These are phyloP conservation scores for Acanthamoeba lugdunensis DNA, from an alignment of 208 protist genomes.

Conservation along the genomic window DNA sequence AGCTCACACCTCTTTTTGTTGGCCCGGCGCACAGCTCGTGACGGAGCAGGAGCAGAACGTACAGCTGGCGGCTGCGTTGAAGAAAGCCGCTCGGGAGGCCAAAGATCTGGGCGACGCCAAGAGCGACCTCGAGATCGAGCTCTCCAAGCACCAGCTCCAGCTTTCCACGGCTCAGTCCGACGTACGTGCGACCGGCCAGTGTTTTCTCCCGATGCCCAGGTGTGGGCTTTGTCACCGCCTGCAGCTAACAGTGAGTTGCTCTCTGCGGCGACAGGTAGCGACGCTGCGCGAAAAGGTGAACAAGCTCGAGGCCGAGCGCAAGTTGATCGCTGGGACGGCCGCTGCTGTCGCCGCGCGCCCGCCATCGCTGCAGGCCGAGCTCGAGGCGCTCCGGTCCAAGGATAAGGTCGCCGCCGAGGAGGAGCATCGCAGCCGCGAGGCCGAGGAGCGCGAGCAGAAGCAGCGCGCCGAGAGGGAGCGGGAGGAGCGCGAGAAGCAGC, in stretches of 20 bases:
- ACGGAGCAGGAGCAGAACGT: background rate
- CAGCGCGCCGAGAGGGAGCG: background rate
- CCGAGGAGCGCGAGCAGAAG: background rate
- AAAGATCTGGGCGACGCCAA: slow-evolving; percentile 6
- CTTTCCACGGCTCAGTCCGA: background rate
- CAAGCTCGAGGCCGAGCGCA: slow-evolving; percentile 18
- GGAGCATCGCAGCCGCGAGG: background rate
- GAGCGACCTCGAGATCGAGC: slow-evolving; percentile 30
- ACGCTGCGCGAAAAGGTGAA: slow-evolving; percentile 18
- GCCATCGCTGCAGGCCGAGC: slow-evolving; percentile 26
- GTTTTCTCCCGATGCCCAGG: background rate
- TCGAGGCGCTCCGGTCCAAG: slow-evolving; percentile 41
- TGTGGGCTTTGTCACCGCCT: background rate
- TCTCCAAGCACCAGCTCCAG: slow-evolving; percentile 15
- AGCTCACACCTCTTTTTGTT: background rate
- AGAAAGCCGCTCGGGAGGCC: background rate
- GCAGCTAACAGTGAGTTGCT: background rate
- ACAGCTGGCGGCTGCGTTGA: background rate
- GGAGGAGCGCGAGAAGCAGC: background rate
- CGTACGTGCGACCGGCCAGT: background rate
- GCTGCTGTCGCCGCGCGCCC: background rate
- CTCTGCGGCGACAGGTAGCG: background rate
- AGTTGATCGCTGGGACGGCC: slow-evolving; percentile 1
- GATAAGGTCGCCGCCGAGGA: background rate
- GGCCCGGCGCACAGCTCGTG: background rate